Base-by-base conservation (phyloP, 2,329 filamentous ascomycete species). In the Xylaria sp. region DNA sequence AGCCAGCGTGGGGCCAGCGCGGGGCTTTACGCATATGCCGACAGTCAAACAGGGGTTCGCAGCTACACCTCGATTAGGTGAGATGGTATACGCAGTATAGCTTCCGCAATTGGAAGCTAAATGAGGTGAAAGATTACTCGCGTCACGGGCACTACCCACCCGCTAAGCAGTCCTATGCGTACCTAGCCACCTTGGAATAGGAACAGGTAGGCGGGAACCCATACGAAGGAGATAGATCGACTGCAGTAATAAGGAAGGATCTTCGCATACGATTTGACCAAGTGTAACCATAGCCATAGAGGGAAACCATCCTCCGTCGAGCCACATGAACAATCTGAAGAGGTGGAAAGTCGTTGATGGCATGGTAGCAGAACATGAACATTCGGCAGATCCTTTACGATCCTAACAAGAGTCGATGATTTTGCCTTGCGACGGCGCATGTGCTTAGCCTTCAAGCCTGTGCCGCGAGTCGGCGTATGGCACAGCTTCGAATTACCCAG, bases 81-180 rank as follows among this genome's bases (percentile, higher is more conserved):
- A 52, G 13, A 32, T 52, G n/a, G n/a, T 20, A 9, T 48, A 37
- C 34, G 34, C 34, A 37, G 34, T 37, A 58, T 34, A 37, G 52
- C 37, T 58, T 58, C 55, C 37, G 7, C 23, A 46, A 44, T 58
- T 32, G 39, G 55, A 58, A 58, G 39, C 23, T 58, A 28, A 18
- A 46, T 23, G 37, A 58, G 13, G 23, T 28, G 39, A 28, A 32
- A 18, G 23, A n/a, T 25, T 25, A 44, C 32, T 58, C 37, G 44
- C 23, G 13, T 12, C n/a, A 12, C 1, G 3, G 8, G 55, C 46
- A 46, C n/a, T 12, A 9, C 55, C 9, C n/a, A 46, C 37, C 20
- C 4, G 23, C 23, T 12, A 39, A 57, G n/a, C 34, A 15, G 9
- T 57, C n/a, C n/a, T 13, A 9, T 0, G 10, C 13, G 20, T 12